phyloP scores from a whole-genome alignment of 2,329 filamentous ascomycete genomes.

The Fusarium solani-melongenae region DNA sequence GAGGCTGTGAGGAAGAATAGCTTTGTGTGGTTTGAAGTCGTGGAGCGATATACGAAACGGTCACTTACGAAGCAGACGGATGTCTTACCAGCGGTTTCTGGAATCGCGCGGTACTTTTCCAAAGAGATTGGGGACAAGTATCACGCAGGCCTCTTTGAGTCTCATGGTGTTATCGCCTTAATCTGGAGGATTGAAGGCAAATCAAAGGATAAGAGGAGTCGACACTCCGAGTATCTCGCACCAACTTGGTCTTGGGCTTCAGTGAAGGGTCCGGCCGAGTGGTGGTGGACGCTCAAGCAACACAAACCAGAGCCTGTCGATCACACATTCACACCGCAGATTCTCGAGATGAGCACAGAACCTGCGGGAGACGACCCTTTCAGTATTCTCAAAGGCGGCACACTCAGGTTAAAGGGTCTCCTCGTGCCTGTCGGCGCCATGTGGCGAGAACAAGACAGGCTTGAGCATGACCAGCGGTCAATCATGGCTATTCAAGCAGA shows the following conservation, averaged over 20 bases:
- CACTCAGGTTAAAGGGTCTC: neutral
- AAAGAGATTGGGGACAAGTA: neutral
- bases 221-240: neutral
- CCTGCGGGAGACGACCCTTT: neutral
- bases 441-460: neutral
- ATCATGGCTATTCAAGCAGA: neutral
- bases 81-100: neutral
- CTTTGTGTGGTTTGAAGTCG: neutral
- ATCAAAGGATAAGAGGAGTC: neutral
- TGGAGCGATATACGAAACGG: slow-evolving; percentile 1
- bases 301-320: neutral
- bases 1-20: neutral
- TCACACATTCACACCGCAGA: neutral
- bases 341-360: neutral
- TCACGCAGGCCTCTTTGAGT: neutral
- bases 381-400: neutral
- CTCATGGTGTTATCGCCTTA: neutral
- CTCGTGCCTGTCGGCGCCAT: neutral
- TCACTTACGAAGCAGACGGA: slow-evolving; percentile 5
- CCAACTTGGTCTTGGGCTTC: slow-evolving; percentile 15
- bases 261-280: neutral
- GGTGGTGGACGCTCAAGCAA: neutral
- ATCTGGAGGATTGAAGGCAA: neutral
- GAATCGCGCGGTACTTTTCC: neutral
- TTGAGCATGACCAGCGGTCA: neutral